phyloP scores from a whole-genome alignment of 148 eudicot species.

The Chenopodium quinoa region DNA sequence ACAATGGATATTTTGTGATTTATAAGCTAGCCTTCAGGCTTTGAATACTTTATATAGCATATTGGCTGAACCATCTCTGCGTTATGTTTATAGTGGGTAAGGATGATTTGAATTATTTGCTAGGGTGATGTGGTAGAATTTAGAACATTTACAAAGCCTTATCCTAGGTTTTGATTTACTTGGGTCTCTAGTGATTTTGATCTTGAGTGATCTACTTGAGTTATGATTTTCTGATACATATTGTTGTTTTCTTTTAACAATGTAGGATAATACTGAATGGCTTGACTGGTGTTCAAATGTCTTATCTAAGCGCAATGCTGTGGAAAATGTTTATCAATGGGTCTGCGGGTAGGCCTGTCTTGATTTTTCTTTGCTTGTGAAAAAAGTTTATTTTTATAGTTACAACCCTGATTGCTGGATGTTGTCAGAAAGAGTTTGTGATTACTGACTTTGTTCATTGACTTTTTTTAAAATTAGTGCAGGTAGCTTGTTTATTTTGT shows the following conservation, averaged over 20 bases:
- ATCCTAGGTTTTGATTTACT: neutral
- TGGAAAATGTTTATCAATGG: constrained; percentile 91
- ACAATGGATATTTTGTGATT: neutral
- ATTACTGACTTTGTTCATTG: neutral
- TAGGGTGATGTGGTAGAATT: neutral
- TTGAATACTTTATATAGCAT: neutral
- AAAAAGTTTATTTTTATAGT: neutral
- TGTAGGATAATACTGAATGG: constrained; percentile 80
- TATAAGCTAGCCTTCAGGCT: neutral
- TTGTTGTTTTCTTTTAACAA: constrained; percentile 6
- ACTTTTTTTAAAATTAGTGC: neutral
- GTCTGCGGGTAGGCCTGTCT: constrained; percentile 77
- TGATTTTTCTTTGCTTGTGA: neutral
- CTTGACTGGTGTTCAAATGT: constrained; percentile 76
- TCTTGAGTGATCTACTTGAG: neutral
- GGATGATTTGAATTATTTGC: neutral
- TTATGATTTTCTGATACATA: neutral
- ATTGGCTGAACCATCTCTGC: neutral
- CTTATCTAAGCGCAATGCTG: constrained; percentile 70
- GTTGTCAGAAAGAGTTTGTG: neutral
- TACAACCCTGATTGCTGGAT: neutral
- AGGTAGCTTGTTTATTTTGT: neutral
- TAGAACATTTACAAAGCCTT: neutral
- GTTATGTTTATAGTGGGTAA: neutral
- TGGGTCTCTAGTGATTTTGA: too few species aligned